These are phyloP conservation scores for Elsinoe arachidis DNA, from an alignment of 2,329 filamentous ascomycete species.

Conservation along the genomic window DNA sequence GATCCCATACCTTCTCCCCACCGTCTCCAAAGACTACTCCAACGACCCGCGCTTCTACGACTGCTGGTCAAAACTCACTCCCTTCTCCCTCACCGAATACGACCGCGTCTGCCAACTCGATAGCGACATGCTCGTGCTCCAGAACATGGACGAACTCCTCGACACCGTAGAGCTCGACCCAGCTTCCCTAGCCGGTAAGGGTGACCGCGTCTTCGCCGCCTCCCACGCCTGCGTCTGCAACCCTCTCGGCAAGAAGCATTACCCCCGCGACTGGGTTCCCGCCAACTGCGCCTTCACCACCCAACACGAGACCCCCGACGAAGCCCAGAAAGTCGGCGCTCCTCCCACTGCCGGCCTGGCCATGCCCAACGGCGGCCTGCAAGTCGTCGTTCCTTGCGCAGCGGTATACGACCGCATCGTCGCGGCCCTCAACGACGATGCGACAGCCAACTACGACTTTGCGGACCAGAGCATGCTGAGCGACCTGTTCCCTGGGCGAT, in stretches of 20 bases:
- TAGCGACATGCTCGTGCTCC: slow-evolving; percentile 74
- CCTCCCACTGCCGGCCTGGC: slow-evolving; percentile 43
- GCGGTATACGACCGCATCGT: slow-evolving; percentile 46
- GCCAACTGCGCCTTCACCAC: slow-evolving; percentile 54
- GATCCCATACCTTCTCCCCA: slow-evolving; percentile 65
- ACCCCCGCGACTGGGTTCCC: slow-evolving; percentile 62
- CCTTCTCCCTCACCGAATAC: slow-evolving; percentile 70
- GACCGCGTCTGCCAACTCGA: slow-evolving; percentile 75
- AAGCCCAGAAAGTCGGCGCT: slow-evolving; percentile 46
- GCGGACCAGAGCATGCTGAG: slow-evolving; percentile 51
- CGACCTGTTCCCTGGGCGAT: slow-evolving; percentile 49
- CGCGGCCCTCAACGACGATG: slow-evolving; percentile 35
- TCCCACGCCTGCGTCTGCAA: slow-evolving; percentile 83
- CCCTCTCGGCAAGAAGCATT: slow-evolving; percentile 67
- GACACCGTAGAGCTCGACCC: slow-evolving; percentile 59
- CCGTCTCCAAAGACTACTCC: slow-evolving; percentile 55
- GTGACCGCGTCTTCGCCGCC: slow-evolving; percentile 66
- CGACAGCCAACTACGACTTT: slow-evolving; percentile 47
- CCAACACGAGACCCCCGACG: slow-evolving; percentile 44
- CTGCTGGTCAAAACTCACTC: slow-evolving; percentile 79
- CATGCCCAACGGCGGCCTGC: slow-evolving; percentile 53
- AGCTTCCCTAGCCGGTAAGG: slow-evolving; percentile 42
- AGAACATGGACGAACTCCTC: slow-evolving; percentile 92
- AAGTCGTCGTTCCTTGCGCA: slow-evolving; percentile 51
- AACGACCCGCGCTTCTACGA: slow-evolving; percentile 80